Percentiles rank a stretch among this genome's conserved stretches.
These are phyloP conservation scores for Pythium aristosporum DNA, from an alignment of 352 stramenopile species.

Conservation along the genomic window DNA sequence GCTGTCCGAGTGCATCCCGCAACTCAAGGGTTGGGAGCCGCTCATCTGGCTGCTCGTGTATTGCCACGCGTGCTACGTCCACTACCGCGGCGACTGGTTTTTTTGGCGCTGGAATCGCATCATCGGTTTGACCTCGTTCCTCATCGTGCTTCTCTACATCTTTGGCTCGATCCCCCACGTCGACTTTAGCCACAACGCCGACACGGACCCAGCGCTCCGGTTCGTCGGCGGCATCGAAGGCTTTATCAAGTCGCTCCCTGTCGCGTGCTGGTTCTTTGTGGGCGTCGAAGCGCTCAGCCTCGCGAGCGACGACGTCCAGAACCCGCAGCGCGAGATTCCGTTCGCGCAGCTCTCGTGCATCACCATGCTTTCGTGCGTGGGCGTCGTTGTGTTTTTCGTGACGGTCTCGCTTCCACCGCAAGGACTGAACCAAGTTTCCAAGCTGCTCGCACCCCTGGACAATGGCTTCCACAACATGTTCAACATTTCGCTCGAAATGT, in stretches of 20 bases:
- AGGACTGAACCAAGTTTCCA: conserved; percentile 24
- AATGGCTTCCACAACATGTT: conserved; percentile 35
- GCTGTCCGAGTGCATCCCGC: conserved; percentile 18
- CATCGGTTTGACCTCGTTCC: conserved; percentile 17
- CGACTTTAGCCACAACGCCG: conserved; percentile 23
- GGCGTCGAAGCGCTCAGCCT: conserved; percentile 33
- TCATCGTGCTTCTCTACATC: conserved; percentile 26
- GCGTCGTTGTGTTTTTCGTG: conserved; percentile 27
- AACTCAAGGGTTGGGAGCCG: conserved; percentile 15
- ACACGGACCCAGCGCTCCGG: conserved; percentile 13
- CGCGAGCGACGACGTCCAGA: conserved; percentile 24
- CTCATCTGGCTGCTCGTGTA: conserved; percentile 32
- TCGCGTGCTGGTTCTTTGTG: conserved; percentile 33
- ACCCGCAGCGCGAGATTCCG: conserved; percentile 22
- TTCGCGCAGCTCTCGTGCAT: conserved; percentile 30
- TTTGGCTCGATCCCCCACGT: conserved; percentile 27
- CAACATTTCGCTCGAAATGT: conserved; percentile 11
- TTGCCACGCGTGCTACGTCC: conserved; percentile 19
- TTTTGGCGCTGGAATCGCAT: conserved; percentile 33
- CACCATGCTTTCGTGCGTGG: conserved; percentile 18
- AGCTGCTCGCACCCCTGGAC: conserved; percentile 29
- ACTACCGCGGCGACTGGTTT: conserved; percentile 23
- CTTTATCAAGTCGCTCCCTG: conserved; percentile 28
- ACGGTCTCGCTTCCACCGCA: conserved; percentile 27
- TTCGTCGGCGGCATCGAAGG: conserved; percentile 25